Conservation (phyloP, 148 eudicot genomes). For the Persicaria tinctoria region DNA sequence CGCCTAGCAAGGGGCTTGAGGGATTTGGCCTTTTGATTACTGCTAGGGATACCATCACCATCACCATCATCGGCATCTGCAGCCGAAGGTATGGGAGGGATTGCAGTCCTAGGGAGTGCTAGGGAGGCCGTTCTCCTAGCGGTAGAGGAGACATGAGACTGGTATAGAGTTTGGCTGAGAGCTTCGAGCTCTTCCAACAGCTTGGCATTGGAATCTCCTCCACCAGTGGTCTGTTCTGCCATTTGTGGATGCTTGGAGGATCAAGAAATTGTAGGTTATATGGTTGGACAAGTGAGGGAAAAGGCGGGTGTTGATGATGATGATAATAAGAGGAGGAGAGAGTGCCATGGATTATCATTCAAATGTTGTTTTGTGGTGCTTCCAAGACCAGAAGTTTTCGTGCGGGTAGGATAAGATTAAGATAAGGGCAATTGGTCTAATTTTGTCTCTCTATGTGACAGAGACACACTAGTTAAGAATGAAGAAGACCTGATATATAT, state of each 20-base stretch:
- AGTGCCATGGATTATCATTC: constrained; percentile 31
- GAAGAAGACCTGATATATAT: background rate
- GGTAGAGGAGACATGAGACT: constrained; percentile 36
- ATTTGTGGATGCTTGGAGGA: constrained; percentile 12
- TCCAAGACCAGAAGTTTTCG: constrained; percentile 33
- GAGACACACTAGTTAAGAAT: background rate
- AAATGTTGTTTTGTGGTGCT: constrained; percentile 31
- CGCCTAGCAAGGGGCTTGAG: constrained; percentile 59
- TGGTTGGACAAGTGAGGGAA: constrained; percentile 11
- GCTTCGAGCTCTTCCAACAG: constrained; percentile 75
- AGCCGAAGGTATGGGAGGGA: constrained; percentile 42
- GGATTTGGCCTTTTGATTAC: constrained; percentile 22
- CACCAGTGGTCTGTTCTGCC: constrained; percentile 27
- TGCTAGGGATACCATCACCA: background rate
- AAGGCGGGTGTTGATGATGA: background rate
- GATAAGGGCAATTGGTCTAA: background rate
- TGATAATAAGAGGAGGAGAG: constrained; percentile 37
- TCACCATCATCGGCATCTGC: constrained; percentile 26
- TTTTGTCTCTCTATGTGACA: background rate
- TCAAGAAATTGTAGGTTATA: background rate
- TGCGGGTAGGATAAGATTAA: background rate
- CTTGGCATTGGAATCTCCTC: constrained; percentile 53
- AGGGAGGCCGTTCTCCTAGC: constrained; percentile 68
- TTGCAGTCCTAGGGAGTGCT: constrained; percentile 51
- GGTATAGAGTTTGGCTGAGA: constrained; percentile 64